phyloP scores from a whole-genome alignment of 225 moss, liverwort and hornwort species.

The Takakia lepidozioides region DNA sequence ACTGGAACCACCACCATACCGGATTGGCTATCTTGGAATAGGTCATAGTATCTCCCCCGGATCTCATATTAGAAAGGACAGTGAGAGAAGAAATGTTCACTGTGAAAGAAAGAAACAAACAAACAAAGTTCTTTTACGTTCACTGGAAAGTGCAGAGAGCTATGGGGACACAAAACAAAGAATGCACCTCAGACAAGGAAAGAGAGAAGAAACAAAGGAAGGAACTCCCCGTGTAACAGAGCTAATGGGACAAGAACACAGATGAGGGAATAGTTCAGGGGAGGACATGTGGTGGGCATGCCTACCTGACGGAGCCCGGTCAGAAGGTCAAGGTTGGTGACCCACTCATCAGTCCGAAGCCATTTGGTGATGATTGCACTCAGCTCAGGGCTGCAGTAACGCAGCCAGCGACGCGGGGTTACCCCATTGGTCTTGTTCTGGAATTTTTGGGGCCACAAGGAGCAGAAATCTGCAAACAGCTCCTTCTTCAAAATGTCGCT shows the following conservation, averaged over 20 bases:
- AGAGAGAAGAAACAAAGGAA: neutral
- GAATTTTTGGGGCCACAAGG: constrained; percentile 54
- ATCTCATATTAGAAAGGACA: too few relatives aligned
- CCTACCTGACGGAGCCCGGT: constrained; percentile 31
- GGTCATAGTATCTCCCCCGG: too few relatives aligned
- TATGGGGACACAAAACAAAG: neutral
- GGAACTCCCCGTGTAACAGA: too few relatives aligned
- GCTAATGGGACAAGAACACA: too few relatives aligned
- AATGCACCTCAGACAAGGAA: neutral
- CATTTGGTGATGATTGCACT: constrained; percentile 48
- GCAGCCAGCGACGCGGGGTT: constrained; percentile 66
- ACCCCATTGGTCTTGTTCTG: constrained; percentile 88
- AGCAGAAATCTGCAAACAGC: constrained; percentile 61
- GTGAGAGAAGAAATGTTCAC: too few relatives aligned
- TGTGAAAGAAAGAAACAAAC: too few relatives aligned
- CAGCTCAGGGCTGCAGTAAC: constrained; percentile 33
- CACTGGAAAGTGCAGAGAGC: constrained; percentile 1
- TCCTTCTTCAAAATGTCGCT: constrained; percentile 58
- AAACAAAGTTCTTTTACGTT: too few relatives aligned
- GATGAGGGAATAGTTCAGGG: neutral
- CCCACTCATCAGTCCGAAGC: constrained; percentile 60
- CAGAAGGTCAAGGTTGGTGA: constrained; percentile 58
- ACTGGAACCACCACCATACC: too few relatives aligned
- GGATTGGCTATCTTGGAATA: too few relatives aligned
- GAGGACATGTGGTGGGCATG: neutral